A percentile compares a stretch with the other conserved stretches of the same genome.
These are phyloP conservation scores for Aquilaria malaccensis DNA, from an alignment of 345 rosid genomes.

Conservation along the genomic window DNA sequence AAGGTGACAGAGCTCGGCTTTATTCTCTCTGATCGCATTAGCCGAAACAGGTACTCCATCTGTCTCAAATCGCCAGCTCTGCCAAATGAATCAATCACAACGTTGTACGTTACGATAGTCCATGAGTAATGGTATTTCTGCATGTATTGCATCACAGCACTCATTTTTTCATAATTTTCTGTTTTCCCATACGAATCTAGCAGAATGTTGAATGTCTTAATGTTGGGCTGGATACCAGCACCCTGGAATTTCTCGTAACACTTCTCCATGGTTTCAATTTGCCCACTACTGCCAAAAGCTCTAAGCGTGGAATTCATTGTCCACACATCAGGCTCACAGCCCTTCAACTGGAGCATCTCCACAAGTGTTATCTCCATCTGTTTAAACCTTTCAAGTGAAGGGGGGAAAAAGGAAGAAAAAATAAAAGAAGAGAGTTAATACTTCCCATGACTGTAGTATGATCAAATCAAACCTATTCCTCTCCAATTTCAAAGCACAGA, in stretches of 20 bases:
- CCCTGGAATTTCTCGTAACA: slow-evolving; percentile 92
- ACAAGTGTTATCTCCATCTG: slow-evolving; percentile 85
- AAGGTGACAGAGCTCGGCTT: slow-evolving; percentile 80
- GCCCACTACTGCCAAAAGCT: slow-evolving; percentile 83
- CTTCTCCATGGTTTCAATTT: slow-evolving; percentile 78
- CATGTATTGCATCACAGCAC: slow-evolving; percentile 93
- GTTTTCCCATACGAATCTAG: slow-evolving; percentile 83
- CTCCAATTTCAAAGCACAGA: neutral
- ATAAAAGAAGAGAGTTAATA: too few relatives aligned
- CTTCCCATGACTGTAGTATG: slow-evolving; percentile 7
- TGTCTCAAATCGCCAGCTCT: slow-evolving; percentile 79
- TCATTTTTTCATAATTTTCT: slow-evolving; percentile 72
- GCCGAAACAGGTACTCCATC: slow-evolving; percentile 81
- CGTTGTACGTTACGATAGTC: slow-evolving; percentile 92
- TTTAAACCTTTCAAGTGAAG: slow-evolving; percentile 45
- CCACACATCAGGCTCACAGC: slow-evolving; percentile 86
- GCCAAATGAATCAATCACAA: slow-evolving; percentile 84
- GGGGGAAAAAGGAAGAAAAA: slow-evolving; percentile 12
- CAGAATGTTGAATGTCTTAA: slow-evolving; percentile 79
- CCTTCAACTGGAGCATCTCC: slow-evolving; percentile 59
- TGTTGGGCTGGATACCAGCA: slow-evolving; percentile 83
- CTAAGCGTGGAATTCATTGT: slow-evolving; percentile 88
- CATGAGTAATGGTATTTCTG: slow-evolving; percentile 87
- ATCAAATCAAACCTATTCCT: slow-evolving; percentile 14
- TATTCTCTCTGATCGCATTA: slow-evolving; percentile 80